A percentile compares a stretch with the other conserved stretches of the same genome.
Conservation (phyloP, 2,329 filamentous ascomycete genomes). For the Colletotrichum siamense region DNA sequence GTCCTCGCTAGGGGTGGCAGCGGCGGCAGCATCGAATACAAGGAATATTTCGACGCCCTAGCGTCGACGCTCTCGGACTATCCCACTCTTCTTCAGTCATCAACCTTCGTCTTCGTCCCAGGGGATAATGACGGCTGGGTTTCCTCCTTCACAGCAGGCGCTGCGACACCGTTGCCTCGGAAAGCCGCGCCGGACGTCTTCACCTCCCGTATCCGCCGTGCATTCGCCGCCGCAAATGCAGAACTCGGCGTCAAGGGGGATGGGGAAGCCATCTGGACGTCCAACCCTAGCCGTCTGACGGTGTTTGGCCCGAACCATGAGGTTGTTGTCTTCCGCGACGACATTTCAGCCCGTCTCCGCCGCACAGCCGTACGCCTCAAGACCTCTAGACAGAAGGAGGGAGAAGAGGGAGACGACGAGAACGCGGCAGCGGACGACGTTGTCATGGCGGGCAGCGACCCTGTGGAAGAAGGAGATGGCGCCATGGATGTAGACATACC, state of each 20-base stretch:
- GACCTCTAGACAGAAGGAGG: constrained; percentile 35
- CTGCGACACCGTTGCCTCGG: constrained; percentile 72
- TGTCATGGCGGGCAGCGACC: constrained; percentile 35
- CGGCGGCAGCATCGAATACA: constrained; percentile 91
- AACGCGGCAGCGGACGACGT: constrained; percentile 28
- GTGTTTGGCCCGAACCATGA: constrained; percentile 91
- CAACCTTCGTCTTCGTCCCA: constrained; percentile 91
- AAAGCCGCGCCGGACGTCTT: constrained; percentile 85
- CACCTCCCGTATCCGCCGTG: constrained; percentile 82
- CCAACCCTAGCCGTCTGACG: constrained; percentile 81
- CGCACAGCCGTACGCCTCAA: constrained; percentile 78
- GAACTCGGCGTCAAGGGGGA: constrained; percentile 62
- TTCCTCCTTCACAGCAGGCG: constrained; percentile 81
- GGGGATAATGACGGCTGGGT: constrained; percentile 98
- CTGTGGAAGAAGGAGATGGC: constrained; percentile 27
- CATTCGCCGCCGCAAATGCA: constrained; percentile 78
- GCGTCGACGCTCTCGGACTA: constrained; percentile 85
- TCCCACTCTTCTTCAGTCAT: constrained; percentile 76
- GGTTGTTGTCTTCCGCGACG: constrained; percentile 85
- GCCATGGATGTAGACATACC: constrained; percentile 51
- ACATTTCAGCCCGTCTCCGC: constrained; percentile 80
- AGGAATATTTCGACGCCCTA: constrained; percentile 91
- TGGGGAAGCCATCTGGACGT: constrained; percentile 81
- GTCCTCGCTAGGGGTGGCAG: constrained; percentile 72
- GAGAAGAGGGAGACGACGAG: constrained; percentile 33